Conservation (phyloP, 75 land plant species). For the Ceratopteris richardii region DNA sequence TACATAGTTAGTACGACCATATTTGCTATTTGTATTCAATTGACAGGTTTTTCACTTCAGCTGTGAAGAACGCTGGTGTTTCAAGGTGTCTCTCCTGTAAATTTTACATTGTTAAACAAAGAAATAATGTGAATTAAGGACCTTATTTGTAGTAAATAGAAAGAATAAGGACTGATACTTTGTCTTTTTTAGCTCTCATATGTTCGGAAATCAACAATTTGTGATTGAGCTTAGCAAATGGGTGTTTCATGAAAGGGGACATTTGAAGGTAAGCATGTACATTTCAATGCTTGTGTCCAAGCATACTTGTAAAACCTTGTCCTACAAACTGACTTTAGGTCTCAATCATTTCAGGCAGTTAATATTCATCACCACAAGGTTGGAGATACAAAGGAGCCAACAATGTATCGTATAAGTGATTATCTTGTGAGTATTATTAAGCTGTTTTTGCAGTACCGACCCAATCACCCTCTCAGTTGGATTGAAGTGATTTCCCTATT, state of each 20-base stretch:
- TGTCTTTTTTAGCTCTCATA: conserved; percentile 41
- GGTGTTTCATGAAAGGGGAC: conserved; percentile 97
- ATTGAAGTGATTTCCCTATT: too few species aligned
- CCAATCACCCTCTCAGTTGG: too few species aligned
- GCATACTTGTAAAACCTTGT: too few species aligned
- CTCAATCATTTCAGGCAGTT: conserved; percentile 73
- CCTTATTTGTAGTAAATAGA: not conserved
- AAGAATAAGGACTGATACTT: not conserved
- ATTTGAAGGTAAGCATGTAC: conserved; percentile 77
- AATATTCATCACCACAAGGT: conserved; percentile 75
- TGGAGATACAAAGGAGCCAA: conserved; percentile 72
- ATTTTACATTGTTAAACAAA: too few species aligned
- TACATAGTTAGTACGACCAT: too few species aligned
- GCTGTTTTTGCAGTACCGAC: too few species aligned
- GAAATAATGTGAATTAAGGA: too few species aligned
- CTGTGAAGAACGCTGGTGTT: conserved; percentile 64
- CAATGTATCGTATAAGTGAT: conserved; percentile 91
- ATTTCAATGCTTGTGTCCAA: too few species aligned
- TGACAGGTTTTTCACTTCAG: conserved; percentile 59
- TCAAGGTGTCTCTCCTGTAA: conserved; percentile 28
- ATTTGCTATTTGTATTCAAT: not conserved
- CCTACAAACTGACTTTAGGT: too few species aligned
- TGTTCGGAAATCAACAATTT: conserved; percentile 93
- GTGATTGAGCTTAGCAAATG: conserved; percentile 83
- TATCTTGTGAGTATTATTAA: conserved; percentile 69